A percentile compares a stretch with the other conserved stretches of the same genome.
phyloP scores from a whole-genome alignment of 768 basidiomycete genomes.

The Bullera alba region DNA sequence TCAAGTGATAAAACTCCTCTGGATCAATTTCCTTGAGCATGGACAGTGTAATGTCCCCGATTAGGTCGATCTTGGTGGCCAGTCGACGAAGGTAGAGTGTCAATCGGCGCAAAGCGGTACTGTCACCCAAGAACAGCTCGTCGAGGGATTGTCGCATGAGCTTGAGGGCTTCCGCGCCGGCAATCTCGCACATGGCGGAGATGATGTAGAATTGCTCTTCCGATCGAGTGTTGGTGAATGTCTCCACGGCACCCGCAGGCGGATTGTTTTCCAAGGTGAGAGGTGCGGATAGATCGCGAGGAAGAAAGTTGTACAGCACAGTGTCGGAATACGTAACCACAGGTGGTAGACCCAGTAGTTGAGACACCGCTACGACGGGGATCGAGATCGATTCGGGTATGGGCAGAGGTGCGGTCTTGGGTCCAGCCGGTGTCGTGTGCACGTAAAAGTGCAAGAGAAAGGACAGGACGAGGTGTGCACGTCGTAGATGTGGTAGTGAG shows the following conservation, averaged over 20 bases:
- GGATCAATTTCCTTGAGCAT: slow-evolving; percentile 70
- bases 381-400: slow-evolving; percentile 67
- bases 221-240: slow-evolving; percentile 69
- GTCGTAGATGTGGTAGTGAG: slow-evolving; percentile 61
- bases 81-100: slow-evolving; percentile 62
- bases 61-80: slow-evolving; percentile 58
- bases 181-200: slow-evolving; percentile 77
- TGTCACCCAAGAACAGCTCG: slow-evolving; percentile 74
- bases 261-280: slow-evolving; percentile 52
- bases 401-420: slow-evolving; percentile 49
- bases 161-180: slow-evolving; percentile 73
- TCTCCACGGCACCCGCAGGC: slow-evolving; percentile 43
- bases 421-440: slow-evolving; percentile 50
- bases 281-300: slow-evolving; percentile 19
- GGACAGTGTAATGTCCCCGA: slow-evolving; percentile 57
- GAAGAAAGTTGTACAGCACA: slow-evolving; percentile 69
- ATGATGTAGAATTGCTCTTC: slow-evolving; percentile 83
- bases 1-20: slow-evolving; percentile 72
- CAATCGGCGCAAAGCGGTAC: slow-evolving; percentile 60
- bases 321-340: slow-evolving; percentile 85
- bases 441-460: slow-evolving; percentile 86
- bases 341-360: slow-evolving; percentile 71
- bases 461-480: slow-evolving; percentile 81
- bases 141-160: slow-evolving; percentile 81
- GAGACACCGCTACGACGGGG: slow-evolving; percentile 66